Evolutionary conservation across 768 basidiomycete genomes (phyloP), one percentile per base, ranked within the genome.

Genomic region (Macrolepiota dolichaula): DNA sequence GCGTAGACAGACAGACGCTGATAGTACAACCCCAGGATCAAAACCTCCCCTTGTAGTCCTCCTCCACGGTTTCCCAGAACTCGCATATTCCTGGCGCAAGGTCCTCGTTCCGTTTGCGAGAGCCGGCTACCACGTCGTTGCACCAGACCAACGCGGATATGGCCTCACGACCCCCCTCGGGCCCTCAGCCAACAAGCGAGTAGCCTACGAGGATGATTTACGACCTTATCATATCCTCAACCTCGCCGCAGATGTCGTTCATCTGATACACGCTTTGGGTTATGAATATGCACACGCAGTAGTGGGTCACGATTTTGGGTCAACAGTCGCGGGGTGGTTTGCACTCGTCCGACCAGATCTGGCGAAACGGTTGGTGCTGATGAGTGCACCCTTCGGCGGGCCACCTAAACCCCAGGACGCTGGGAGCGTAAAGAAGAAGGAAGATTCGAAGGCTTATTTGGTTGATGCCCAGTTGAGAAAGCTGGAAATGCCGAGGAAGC

Each of bases 31-130:
- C 42, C 57, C 36, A 51, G 59, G 62, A 46, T 50, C 64, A 38
- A 67, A 71, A 22, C 70, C 73, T 4, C 83, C 81, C 0, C 75
- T 88, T 13, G 65, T 87, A 50, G 57, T 88, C 32, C 80, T 89
- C 24, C 68, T 88, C 1, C 86, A 88, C 63, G 87, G 86, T 44
- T 88, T 88, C 68, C 86, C 86, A 10, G 86, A 88, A 66, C 75
- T 88, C 5, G 80, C 85, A 2, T 85, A 83, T 67, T 87, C 85
- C 7, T 88, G 85, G 85, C 77, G 87, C 13, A 84, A 85, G 62
- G 61, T 87, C 37, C 76, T 88, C 35, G 65, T 71, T 0, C 84
- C 84, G 0, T 75, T 88, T 25, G 68, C 81, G 0, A 64, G 71
- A 4, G 73, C 75, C 1, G 86, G 86, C 1, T 87, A 81, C 70